phyloP scores from a whole-genome alignment of 2,329 filamentous ascomycete genomes.

The Sarocladium strictum region DNA sequence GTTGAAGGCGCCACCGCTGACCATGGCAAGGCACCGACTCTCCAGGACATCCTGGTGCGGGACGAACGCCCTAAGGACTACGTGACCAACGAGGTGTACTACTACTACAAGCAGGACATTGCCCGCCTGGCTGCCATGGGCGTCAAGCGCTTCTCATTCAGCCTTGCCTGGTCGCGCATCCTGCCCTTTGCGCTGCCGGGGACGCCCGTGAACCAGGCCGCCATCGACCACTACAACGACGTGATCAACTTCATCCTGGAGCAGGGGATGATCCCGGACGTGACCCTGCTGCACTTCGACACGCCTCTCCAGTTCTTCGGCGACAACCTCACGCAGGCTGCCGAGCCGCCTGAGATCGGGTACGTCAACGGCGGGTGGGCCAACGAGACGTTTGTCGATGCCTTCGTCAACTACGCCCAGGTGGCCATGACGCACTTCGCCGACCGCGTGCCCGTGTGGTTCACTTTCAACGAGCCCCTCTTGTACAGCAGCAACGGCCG shows the following conservation, averaged over 20 bases:
- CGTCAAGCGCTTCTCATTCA: conserved; percentile 45
- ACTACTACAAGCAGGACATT: conserved; percentile 51
- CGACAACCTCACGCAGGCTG: conserved; percentile 22
- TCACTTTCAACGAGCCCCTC: conserved; percentile 48
- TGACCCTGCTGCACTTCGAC: conserved; percentile 46
- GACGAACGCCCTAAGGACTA: conserved; percentile 23
- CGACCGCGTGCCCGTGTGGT: conserved; percentile 45
- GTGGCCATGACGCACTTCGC: conserved; percentile 45
- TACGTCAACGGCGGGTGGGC: conserved; percentile 37
- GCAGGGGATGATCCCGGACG: conserved; percentile 41
- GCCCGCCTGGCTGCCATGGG: conserved; percentile 46
- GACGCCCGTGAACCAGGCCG: conserved; percentile 45
- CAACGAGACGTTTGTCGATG: conserved; percentile 40
- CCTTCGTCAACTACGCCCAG: conserved; percentile 48
- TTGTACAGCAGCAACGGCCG: conserved; percentile 33
- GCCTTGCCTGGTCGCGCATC: conserved; percentile 46
- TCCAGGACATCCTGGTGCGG: conserved; percentile 34
- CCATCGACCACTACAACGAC: conserved; percentile 47
- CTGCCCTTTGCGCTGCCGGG: conserved; percentile 44
- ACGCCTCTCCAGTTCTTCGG: conserved; percentile 36
- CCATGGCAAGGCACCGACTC: conserved; percentile 35
- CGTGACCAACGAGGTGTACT: conserved; percentile 45
- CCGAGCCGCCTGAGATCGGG: conserved; percentile 24
- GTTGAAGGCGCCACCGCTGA: conserved; percentile 39
- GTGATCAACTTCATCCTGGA: conserved; percentile 43